These are phyloP conservation scores for Ilex asprella DNA, from an alignment of 257 asterid species.

Conservation along the genomic window DNA sequence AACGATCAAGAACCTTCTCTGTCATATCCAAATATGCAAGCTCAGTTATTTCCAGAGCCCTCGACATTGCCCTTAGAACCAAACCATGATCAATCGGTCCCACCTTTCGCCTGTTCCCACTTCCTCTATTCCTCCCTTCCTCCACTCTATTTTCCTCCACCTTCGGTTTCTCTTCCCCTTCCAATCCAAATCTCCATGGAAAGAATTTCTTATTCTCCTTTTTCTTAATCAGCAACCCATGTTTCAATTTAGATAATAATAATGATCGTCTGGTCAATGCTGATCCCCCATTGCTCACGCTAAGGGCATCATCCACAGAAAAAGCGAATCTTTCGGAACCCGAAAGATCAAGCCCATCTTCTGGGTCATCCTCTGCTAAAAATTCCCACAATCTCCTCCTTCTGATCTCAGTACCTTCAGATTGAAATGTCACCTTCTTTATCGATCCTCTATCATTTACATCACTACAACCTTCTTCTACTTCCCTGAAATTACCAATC, in stretches of 20 bases:
- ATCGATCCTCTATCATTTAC: conserved; percentile 13
- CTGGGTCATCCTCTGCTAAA: conserved; percentile 73
- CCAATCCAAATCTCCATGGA: conserved; percentile 88
- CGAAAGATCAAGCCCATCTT: conserved; percentile 89
- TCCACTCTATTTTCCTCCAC: conserved; percentile 47
- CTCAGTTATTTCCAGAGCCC: conserved; percentile 87
- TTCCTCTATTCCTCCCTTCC: conserved; percentile 33
- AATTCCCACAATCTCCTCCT: conserved; percentile 94
- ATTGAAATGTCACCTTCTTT: conserved; percentile 65
- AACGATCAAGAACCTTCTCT: conserved; percentile 83
- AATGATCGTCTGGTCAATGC: conserved; percentile 75
- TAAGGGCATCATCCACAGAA: conserved; percentile 86
- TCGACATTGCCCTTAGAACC: conserved; percentile 84
- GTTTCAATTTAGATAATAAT: conserved; percentile 67
- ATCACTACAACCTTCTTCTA: neutral
- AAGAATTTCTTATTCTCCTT: conserved; percentile 56
- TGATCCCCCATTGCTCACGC: conserved; percentile 71
- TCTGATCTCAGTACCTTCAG: conserved; percentile 59
- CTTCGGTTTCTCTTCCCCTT: conserved; percentile 46
- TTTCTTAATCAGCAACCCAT: conserved; percentile 68
- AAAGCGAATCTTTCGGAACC: conserved; percentile 96
- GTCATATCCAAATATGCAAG: conserved; percentile 81
- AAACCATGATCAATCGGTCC: conserved; percentile 72
- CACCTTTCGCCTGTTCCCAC: conserved; percentile 56
- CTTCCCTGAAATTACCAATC: neutral